Base-by-base conservation (phyloP, 345 rosid species). In the Camelina sativa region DNA sequence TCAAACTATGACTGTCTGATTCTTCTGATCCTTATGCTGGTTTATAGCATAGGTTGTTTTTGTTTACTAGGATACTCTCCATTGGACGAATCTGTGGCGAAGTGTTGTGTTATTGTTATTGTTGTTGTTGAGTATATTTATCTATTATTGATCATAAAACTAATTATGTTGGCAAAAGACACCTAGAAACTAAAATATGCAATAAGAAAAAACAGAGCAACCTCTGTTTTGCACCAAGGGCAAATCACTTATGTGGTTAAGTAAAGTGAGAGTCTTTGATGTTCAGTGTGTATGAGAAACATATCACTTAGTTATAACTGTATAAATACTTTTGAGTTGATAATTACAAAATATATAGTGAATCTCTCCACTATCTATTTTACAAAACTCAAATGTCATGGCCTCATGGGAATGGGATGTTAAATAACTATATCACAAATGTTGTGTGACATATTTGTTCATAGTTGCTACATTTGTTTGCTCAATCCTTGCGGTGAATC, bases 121-220 rank as follows among this genome's bases (percentile, higher is more conserved):
- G 13, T 32, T 54, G 47, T 74, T 58, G 8, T 50, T 50, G 67
- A 67, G 67, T 13, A 62, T 54, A 34, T 30, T 50, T 35, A 32
- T 53, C 22, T 34, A 17, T 50, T 46, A 48, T 11, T 30, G 44
- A 19, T 30, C 35, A 53, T 28, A 28, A 28, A 41, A 30, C 3
- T 4, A 23, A 38, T 25, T n/a, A 8, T 8, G 28, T 22, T 62
- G 40, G 8, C 32, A 41, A 35, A 38, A 40, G 32, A 48, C 32
- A 23, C 22, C 16, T 4, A 56, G 7, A 56, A 16, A 57, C 16
- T 57, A 61, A 48, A 61, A 48, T 17, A 17, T 32, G 74, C 65
- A 56, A 35, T 46, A 8, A n/a, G 64, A 65, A 5, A 54, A 46
- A 65, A 56, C 58, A 65, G 77, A 65, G 77, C 59, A 74, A 1